Conservation (phyloP, 202 grass and related monocot genomes). For the Panicum virgatum region DNA sequence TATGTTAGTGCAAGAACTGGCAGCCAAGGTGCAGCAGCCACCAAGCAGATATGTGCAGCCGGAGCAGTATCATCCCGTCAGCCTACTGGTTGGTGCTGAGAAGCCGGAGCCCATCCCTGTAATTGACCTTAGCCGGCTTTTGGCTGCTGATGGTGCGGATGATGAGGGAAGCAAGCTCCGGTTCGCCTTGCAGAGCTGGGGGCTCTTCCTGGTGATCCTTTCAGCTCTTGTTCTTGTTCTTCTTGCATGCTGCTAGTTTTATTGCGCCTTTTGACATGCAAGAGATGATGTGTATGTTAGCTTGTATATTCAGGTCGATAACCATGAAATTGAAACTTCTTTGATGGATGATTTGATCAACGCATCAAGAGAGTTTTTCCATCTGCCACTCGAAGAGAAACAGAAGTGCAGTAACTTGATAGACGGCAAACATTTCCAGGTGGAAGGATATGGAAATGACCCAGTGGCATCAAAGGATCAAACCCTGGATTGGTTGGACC, state of each 20-base stretch:
- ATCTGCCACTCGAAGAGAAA: slow-evolving; percentile 42
- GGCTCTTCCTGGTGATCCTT: slow-evolving; percentile 41
- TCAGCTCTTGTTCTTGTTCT: not conserved
- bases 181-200: slow-evolving; percentile 46
- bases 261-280: not conserved
- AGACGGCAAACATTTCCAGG: slow-evolving; percentile 44
- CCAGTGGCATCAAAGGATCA: slow-evolving; percentile 34
- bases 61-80: slow-evolving; percentile 12
- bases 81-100: not conserved
- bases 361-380: slow-evolving; percentile 44
- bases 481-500: slow-evolving; percentile 50
- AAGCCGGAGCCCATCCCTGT: slow-evolving; percentile 32
- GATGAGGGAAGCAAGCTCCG: slow-evolving; percentile 42
- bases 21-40: slow-evolving; percentile 30
- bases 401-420: slow-evolving; percentile 45
- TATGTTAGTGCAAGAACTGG: slow-evolving; percentile 42
- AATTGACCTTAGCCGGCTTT: slow-evolving; percentile 47
- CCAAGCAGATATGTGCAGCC: slow-evolving; percentile 42
- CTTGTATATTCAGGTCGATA: slow-evolving; percentile 17
- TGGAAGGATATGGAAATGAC: slow-evolving; percentile 63
- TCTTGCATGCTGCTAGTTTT: not conserved
- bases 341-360: slow-evolving; percentile 47
- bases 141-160: slow-evolving; percentile 9
- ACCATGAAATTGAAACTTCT: slow-evolving; percentile 27
- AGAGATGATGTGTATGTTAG: not conserved